Evolutionary conservation across 306 rosid species (phyloP).

Genomic region (Medicago truncatula): DNA sequence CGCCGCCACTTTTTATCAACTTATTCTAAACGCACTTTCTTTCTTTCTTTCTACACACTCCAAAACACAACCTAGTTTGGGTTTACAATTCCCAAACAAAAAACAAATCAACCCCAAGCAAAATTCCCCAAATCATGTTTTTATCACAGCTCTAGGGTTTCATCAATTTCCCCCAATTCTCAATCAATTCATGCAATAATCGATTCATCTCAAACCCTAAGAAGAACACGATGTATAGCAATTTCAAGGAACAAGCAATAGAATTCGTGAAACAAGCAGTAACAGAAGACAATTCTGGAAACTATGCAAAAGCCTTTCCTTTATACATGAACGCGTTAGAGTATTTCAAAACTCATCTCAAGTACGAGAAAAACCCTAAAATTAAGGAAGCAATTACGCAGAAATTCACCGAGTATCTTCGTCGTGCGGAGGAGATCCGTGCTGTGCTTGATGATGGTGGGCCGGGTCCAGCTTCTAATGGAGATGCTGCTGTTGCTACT

Average conservation of each 20-base stretch:
- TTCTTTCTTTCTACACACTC: neutral
- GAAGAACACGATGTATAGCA: constrained; percentile 76
- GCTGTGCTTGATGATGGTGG: constrained; percentile 93
- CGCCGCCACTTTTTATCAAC: neutral
- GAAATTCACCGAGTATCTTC: constrained; percentile 93
- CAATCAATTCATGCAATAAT: constrained; percentile 37
- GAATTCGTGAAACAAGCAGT: constrained; percentile 98
- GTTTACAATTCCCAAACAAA: constrained; percentile 38
- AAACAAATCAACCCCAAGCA: neutral
- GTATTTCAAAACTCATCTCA: constrained; percentile 91
- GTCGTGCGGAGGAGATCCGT: constrained; percentile 99
- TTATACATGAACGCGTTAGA: constrained; percentile 95
- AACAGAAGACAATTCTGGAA: constrained; percentile 83
- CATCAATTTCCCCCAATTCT: neutral
- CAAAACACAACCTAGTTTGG: neutral
- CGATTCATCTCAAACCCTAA: neutral
- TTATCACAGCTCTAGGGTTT: constrained; percentile 57
- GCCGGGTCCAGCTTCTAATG: constrained; percentile 79
- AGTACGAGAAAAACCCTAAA: constrained; percentile 98
- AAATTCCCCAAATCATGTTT: constrained; percentile 9
- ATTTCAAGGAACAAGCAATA: constrained; percentile 98
- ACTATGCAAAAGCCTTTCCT: constrained; percentile 90
- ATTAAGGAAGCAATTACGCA: constrained; percentile 94
- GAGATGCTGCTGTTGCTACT: constrained; percentile 89
- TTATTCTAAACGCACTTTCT: neutral